Evolutionary conservation across 1,284 basidiomycete species (phyloP).

Genomic region (Cryptococcus sp.): DNA sequence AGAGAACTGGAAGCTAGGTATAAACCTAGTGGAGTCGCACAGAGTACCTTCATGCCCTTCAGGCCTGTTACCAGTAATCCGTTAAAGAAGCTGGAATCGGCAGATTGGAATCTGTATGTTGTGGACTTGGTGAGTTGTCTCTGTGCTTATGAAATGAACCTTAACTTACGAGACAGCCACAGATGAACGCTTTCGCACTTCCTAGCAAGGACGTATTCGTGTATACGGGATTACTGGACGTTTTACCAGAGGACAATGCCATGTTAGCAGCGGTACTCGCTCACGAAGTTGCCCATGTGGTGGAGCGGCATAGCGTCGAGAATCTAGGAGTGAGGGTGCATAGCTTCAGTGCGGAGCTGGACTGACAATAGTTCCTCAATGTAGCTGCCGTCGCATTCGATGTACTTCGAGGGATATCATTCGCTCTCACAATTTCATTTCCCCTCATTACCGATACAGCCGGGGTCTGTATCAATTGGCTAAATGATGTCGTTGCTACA

Average conservation of each 20-base stretch:
- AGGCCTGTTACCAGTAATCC: slow-evolving; percentile 48
- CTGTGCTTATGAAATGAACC: background rate
- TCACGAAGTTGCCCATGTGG: slow-evolving; percentile 53
- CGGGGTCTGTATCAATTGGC: slow-evolving; percentile 50
- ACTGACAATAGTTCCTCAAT: slow-evolving; percentile 47
- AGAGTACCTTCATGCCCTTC: slow-evolving; percentile 44
- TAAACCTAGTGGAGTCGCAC: slow-evolving; percentile 45
- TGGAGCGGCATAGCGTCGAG: slow-evolving; percentile 53
- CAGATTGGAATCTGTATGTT: slow-evolving; percentile 53
- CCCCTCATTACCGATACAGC: slow-evolving; percentile 52
- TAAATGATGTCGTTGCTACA: slow-evolving; percentile 52
- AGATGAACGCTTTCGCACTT: slow-evolving; percentile 53
- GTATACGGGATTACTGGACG: slow-evolving; percentile 52
- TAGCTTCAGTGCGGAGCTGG: background rate
- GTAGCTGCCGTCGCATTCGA: slow-evolving; percentile 53
- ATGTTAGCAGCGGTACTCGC: slow-evolving; percentile 51
- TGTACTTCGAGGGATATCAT: slow-evolving; percentile 52
- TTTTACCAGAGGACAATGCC: slow-evolving; percentile 48
- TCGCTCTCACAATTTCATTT: slow-evolving; percentile 53
- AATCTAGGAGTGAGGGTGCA: slow-evolving; percentile 48
- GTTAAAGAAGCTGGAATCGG: slow-evolving; percentile 47
- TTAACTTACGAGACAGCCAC: slow-evolving; percentile 36
- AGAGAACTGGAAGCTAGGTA: slow-evolving; percentile 14
- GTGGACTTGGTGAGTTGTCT: slow-evolving; percentile 46
- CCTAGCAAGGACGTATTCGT: slow-evolving; percentile 54